Evolutionary conservation across 2,329 filamentous ascomycete genomes (phyloP).

Genomic region (Colletotrichum nymphaeae): DNA sequence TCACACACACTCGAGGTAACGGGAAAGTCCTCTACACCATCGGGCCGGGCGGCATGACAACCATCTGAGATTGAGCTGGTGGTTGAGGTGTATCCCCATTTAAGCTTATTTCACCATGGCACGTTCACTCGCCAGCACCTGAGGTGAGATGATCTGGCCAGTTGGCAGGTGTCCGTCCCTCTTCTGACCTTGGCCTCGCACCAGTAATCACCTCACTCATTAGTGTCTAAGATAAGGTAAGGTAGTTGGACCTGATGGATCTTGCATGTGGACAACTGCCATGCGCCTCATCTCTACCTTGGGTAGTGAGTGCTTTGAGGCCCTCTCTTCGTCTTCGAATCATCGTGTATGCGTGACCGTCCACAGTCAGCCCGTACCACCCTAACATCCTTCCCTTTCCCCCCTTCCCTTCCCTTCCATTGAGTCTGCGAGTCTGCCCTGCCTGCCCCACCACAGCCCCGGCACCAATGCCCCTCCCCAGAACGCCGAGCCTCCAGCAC

Average conservation of each 20-base stretch:
- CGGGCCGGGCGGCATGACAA: constrained; percentile 1
- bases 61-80: constrained; percentile 5
- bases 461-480: constrained; percentile 30
- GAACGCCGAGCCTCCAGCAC: constrained; percentile 35
- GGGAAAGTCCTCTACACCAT: not conserved
- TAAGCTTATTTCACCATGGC: constrained; percentile 30
- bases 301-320: not conserved
- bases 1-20: too few relatives aligned
- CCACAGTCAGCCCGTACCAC: constrained; percentile 11
- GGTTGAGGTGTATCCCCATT: constrained; percentile 14
- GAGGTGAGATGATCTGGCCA: constrained; percentile 25
- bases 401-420: not conserved
- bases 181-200: not conserved
- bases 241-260: too few relatives aligned
- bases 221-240: not conserved
- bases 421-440: not conserved
- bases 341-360: constrained; percentile 13
- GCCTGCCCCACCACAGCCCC: constrained; percentile 21
- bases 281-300: too few relatives aligned
- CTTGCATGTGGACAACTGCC: not conserved
- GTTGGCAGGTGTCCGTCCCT: not conserved
- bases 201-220: not conserved
- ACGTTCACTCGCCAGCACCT: constrained; percentile 7
- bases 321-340: not conserved
- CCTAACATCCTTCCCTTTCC: constrained; percentile 9